Evolutionary conservation across 331 rosid species (phyloP).

Genomic region (Saraca asoca): DNA sequence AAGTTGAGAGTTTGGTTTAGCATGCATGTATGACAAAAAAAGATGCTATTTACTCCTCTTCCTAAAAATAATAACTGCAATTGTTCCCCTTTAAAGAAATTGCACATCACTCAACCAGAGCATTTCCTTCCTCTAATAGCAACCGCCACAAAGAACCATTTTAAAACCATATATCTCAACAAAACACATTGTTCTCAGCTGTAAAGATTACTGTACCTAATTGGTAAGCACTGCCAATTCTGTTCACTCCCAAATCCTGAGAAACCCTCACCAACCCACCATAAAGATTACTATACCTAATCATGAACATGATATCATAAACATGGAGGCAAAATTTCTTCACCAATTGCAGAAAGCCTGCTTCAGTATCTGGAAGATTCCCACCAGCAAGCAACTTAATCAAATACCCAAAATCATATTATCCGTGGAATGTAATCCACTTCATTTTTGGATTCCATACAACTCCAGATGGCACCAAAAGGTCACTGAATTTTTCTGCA

Average conservation of each 20-base stretch:
- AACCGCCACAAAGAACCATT: no score
- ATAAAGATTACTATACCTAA: constrained; percentile 43
- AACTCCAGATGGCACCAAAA: constrained; percentile 49
- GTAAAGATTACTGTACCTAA: no score
- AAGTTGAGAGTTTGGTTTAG: no score
- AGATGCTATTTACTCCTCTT: no score
- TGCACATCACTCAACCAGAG: no score
- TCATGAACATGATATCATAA: constrained; percentile 54
- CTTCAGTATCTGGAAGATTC: constrained; percentile 40
- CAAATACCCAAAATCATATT: constrained; percentile 57
- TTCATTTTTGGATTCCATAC: constrained; percentile 39
- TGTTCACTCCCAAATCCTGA: constrained; percentile 44
- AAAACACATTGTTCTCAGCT: no score
- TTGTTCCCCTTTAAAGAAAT: no score
- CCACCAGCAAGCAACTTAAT: constrained; percentile 47
- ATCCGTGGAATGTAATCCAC: constrained; percentile 60
- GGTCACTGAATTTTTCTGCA: constrained; percentile 36
- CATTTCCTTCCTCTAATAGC: no score
- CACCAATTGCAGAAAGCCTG: constrained; percentile 36
- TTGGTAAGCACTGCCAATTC: no score
- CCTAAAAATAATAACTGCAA: no score
- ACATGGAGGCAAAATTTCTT: constrained; percentile 38
- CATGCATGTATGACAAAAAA: no score
- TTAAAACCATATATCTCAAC: no score
- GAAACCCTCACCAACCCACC: constrained; percentile 58